Evolutionary conservation across 1,284 basidiomycete species (phyloP).

Genomic region (Ustilago crameri): DNA sequence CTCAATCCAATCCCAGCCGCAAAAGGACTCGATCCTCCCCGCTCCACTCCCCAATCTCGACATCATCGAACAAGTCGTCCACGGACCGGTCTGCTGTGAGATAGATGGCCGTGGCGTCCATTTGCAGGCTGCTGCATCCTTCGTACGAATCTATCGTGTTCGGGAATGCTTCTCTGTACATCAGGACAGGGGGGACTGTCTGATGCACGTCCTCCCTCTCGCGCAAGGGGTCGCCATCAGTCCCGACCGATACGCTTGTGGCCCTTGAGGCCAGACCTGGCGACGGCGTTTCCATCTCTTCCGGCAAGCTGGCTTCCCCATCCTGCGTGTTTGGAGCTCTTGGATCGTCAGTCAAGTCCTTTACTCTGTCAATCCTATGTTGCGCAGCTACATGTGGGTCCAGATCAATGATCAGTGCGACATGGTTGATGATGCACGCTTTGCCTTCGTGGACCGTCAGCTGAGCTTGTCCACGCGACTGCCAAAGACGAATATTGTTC

Average conservation of each 20-base stretch:
- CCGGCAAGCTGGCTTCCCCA: not conserved
- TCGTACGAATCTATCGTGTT: slow-evolving; percentile 5
- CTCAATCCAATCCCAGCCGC: not conserved
- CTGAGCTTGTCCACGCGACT: slow-evolving; percentile 25
- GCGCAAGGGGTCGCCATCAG: not conserved
- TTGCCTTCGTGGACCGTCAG: slow-evolving; percentile 49
- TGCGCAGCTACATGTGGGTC: not conserved
- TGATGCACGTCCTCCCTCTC: not conserved
- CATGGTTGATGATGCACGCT: slow-evolving; percentile 37
- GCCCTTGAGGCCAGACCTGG: too few species aligned
- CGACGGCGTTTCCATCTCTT: not conserved
- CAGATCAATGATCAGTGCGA: slow-evolving; percentile 18
- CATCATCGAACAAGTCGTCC: not conserved
- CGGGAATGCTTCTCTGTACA: slow-evolving; percentile 14
- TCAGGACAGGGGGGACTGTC: slow-evolving; percentile 7
- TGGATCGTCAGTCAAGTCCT: too few species aligned
- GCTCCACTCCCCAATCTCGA: not conserved
- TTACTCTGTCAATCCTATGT: not conserved
- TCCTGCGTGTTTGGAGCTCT: not conserved
- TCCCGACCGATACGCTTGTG: too few species aligned
- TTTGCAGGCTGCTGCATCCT: slow-evolving; percentile 44
- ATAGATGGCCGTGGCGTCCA: slow-evolving; percentile 38
- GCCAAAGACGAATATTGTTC: slow-evolving; percentile 39
- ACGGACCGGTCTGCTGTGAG: slow-evolving; percentile 7
- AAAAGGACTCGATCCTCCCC: not conserved